phyloP scores from a whole-genome alignment of 129 eudicot species.

The Centaurea solstitialis region DNA sequence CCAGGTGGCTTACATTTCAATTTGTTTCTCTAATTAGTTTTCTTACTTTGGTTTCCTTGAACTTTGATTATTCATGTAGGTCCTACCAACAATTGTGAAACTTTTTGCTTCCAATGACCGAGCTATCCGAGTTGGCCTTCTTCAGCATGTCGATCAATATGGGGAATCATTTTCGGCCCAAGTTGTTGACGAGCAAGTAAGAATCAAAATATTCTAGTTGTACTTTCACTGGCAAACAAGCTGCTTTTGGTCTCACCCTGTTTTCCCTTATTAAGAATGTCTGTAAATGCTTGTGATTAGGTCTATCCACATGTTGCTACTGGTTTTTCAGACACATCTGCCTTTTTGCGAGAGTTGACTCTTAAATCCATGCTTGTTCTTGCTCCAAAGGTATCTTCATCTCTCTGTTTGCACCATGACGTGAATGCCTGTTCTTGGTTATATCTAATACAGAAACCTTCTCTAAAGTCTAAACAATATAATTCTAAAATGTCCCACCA shows the following conservation, averaged over 20 bases:
- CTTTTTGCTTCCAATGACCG: slow-evolving; percentile 92
- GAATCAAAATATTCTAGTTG: slow-evolving; percentile 10
- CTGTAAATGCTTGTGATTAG: slow-evolving; percentile 39
- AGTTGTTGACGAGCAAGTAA: slow-evolving; percentile 93
- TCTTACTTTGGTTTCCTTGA: not conserved
- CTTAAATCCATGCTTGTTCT: slow-evolving; percentile 98
- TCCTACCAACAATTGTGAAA: slow-evolving; percentile 85
- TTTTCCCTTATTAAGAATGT: not conserved
- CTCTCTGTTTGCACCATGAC: slow-evolving; percentile 11
- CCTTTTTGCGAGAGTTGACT: slow-evolving; percentile 90
- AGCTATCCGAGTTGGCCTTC: slow-evolving; percentile 88
- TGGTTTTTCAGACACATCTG: slow-evolving; percentile 94
- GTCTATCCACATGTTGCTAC: slow-evolving; percentile 93
- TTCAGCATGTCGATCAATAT: slow-evolving; percentile 92
- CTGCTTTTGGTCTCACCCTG: slow-evolving; percentile 9
- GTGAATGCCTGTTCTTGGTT: not conserved
- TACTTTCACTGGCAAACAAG: slow-evolving; percentile 1
- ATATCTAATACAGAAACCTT: not conserved
- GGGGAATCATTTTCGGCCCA: slow-evolving; percentile 91
- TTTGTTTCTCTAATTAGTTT: not conserved
- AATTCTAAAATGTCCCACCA: not conserved
- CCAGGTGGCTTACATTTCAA: not conserved
- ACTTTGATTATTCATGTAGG: slow-evolving; percentile 46
- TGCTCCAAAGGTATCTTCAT: slow-evolving; percentile 80
- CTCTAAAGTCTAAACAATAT: not conserved